phyloP scores from a whole-genome alignment of 73 alveolate species.

The Blepharisma japonicum region DNA sequence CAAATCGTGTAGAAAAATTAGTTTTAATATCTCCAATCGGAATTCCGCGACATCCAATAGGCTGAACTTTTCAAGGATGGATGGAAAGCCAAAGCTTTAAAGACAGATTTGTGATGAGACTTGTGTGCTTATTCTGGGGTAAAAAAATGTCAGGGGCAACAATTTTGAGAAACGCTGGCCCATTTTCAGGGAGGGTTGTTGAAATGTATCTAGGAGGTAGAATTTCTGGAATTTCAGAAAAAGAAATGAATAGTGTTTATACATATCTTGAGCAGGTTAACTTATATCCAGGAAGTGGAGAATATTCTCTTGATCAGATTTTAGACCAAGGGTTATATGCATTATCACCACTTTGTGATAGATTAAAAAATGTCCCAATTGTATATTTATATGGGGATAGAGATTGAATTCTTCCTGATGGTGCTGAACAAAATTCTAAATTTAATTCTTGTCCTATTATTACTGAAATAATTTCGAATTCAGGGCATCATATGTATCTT shows the following conservation, averaged over 20 bases:
- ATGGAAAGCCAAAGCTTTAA: background rate
- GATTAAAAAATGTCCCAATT: constrained; percentile 40
- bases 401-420: constrained; percentile 49
- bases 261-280: constrained; percentile 44
- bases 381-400: constrained; percentile 50
- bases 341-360: constrained; percentile 36
- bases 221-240: constrained; percentile 21
- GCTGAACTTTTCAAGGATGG: constrained; percentile 33
- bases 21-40: constrained; percentile 69
- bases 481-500: constrained; percentile 60
- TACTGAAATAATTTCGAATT: constrained; percentile 28
- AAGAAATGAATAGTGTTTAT: constrained; percentile 31
- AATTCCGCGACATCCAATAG: constrained; percentile 41
- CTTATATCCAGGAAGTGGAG: constrained; percentile 52
- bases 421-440: constrained; percentile 16
- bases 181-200: constrained; percentile 17
- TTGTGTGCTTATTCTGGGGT: background rate
- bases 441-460: background rate
- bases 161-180: constrained; percentile 28
- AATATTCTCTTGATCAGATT: constrained; percentile 42
- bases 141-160: constrained; percentile 30
- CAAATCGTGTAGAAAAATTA: constrained; percentile 54
- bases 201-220: constrained; percentile 34
- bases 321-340: constrained; percentile 43
- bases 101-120: background rate